phyloP scores from a whole-genome alignment of 805 yeast genomes.

The Saccharomycopsis capsularis region DNA sequence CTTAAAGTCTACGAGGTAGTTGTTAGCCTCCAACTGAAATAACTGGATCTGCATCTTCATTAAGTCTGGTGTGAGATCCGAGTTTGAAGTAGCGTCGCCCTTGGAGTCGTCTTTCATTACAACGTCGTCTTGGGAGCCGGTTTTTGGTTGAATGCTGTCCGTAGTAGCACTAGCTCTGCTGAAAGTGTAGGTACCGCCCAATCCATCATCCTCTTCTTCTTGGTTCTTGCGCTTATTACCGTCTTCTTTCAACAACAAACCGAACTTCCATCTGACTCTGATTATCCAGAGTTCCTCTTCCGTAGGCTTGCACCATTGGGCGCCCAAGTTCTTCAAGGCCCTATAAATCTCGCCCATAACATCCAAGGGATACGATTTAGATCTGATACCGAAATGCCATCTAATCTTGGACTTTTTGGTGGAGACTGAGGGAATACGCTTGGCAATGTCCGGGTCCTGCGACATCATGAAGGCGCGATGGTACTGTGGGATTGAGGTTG shows the following conservation, averaged over 20 bases:
- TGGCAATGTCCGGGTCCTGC: constrained; percentile 27
- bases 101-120: constrained; percentile 1
- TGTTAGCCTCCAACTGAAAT: constrained; percentile 92
- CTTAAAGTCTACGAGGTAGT: constrained; percentile 92
- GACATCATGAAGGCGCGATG: constrained; percentile 90
- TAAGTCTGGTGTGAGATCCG: constrained; percentile 52
- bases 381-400: constrained; percentile 98
- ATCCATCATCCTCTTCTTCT: constrained; percentile 10
- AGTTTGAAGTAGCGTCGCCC: not conserved
- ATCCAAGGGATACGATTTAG: constrained; percentile 92
- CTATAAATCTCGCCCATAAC: constrained; percentile 98
- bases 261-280: constrained; percentile 86
- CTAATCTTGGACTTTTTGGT: constrained; percentile 81
- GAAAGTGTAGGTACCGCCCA: constrained; percentile 18
- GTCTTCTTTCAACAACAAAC: constrained; percentile 22
- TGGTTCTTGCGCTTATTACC: not conserved
- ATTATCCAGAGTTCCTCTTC: constrained; percentile 97
- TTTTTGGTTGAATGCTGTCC: constrained; percentile 24
- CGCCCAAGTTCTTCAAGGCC: constrained; percentile 87
- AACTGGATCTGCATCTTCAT: constrained; percentile 97
- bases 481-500: constrained; percentile 89
- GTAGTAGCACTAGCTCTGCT: constrained; percentile 22
- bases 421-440: constrained; percentile 36
- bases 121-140: constrained; percentile 20
- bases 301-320: constrained; percentile 94